Evolutionary conservation across 371 early-diverging fungal genomes (phyloP).

Genomic region (Lichtheimia hyalospora): DNA sequence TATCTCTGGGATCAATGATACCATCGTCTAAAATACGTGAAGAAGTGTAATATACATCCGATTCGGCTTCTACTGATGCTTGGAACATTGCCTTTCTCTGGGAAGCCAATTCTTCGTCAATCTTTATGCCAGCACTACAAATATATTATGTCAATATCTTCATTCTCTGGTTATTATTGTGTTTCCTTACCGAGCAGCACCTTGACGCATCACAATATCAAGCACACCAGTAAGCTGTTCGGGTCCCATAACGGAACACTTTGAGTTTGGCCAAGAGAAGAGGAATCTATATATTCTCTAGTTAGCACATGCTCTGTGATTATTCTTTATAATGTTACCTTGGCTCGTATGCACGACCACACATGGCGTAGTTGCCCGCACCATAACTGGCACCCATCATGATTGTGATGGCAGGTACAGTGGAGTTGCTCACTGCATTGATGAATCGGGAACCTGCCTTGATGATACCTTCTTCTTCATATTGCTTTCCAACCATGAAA

Average conservation of each 20-base stretch:
- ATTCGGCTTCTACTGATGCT: constrained; percentile 65
- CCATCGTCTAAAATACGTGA: constrained; percentile 70
- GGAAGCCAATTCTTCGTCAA: constrained; percentile 62
- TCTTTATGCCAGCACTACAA: constrained; percentile 41
- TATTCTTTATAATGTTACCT: constrained; percentile 26
- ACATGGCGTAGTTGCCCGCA: constrained; percentile 85
- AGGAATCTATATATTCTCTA: constrained; percentile 48
- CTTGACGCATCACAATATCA: constrained; percentile 71
- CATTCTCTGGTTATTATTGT: neutral
- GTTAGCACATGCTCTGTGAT: neutral
- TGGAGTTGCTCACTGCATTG: constrained; percentile 74
- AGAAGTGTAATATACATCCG: constrained; percentile 74
- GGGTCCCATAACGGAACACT: constrained; percentile 78
- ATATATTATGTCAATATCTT: neutral
- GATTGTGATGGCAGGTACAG: constrained; percentile 74
- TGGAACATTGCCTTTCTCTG: constrained; percentile 63
- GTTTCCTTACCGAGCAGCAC: constrained; percentile 55
- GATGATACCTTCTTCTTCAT: constrained; percentile 78
- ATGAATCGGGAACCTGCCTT: constrained; percentile 78
- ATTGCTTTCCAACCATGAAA: constrained; percentile 73
- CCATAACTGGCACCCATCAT: constrained; percentile 80
- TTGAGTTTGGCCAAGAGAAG: constrained; percentile 78
- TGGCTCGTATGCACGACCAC: constrained; percentile 74
- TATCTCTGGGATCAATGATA: constrained; percentile 70
- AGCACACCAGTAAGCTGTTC: constrained; percentile 75